A percentile compares a stretch with the other conserved stretches of the same genome.
Evolutionary conservation across 441 rosid species (phyloP).

Genomic region (Euphorbia schlechtendalii): DNA sequence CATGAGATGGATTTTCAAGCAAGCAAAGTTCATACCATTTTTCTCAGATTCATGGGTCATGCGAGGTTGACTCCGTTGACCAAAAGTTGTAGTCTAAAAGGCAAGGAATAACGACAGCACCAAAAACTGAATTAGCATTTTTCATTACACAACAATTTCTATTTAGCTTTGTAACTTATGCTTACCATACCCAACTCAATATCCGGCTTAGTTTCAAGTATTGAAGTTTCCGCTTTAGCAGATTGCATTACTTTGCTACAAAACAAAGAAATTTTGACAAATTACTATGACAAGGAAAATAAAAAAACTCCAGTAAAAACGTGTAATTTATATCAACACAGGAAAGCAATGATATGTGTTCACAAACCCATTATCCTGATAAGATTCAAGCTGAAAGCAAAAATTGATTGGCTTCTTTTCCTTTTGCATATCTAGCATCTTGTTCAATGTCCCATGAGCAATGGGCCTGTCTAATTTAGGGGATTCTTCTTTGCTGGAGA

Average conservation of each 20-base stretch:
- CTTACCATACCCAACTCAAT: constrained; percentile 36
- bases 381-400: constrained; percentile 20
- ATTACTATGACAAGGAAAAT: background rate
- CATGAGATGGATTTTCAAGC: constrained; percentile 1
- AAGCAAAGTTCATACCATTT: constrained; percentile 31
- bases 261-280: constrained; percentile 13
- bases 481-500: constrained; percentile 3
- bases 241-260: constrained; percentile 35
- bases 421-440: constrained; percentile 20
- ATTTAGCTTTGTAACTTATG: constrained; percentile 7
- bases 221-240: constrained; percentile 23
- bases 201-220: constrained; percentile 26
- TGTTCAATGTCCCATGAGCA: constrained; percentile 20
- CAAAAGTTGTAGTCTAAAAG: constrained; percentile 28
- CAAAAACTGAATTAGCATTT: background rate
- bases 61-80: constrained; percentile 27
- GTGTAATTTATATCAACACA: background rate
- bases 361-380: constrained; percentile 28
- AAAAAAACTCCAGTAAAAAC: background rate
- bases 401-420: constrained; percentile 21
- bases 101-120: background rate
- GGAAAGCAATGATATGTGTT: background rate
- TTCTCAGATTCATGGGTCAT: constrained; percentile 23
- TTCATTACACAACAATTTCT: background rate
- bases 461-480: constrained; percentile 9